Evolutionary conservation across 805 yeast genomes (phyloP).

Genomic region (Komagataella pastoris): DNA sequence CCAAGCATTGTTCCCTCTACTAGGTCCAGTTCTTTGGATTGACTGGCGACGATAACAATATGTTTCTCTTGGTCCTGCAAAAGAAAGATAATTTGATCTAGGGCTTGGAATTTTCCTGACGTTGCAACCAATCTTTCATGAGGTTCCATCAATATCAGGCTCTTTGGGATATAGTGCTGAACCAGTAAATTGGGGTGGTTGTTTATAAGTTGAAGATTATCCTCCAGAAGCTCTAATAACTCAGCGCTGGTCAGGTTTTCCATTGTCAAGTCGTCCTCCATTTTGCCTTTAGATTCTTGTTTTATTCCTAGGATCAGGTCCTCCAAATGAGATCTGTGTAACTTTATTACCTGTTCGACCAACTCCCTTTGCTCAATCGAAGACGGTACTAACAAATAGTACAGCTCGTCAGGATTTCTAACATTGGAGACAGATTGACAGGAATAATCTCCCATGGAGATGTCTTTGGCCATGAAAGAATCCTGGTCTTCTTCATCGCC

Average conservation of each 20-base stretch:
- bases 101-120: constrained; percentile 45
- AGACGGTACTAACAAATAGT: not conserved
- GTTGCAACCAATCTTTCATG: constrained; percentile 37
- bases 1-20: constrained; percentile 75
- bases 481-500: not conserved
- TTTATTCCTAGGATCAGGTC: not conserved
- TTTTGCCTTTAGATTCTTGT: constrained; percentile 1
- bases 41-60: constrained; percentile 39
- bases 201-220: constrained; percentile 33
- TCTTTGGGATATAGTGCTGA: constrained; percentile 67
- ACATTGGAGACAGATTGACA: not conserved
- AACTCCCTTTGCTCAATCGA: not conserved
- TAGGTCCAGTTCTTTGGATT: constrained; percentile 59
- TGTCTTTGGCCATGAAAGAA: not conserved
- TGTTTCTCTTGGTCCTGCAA: constrained; percentile 13
- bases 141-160: constrained; percentile 50
- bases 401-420: not conserved
- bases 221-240: constrained; percentile 26
- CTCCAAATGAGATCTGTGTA: not conserved
- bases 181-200: constrained; percentile 64
- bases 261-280: not conserved
- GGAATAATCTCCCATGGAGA: not conserved
- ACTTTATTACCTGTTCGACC: not conserved
- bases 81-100: constrained; percentile 26
- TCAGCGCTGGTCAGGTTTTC: constrained; percentile 14